Evolutionary conservation across 805 yeast genomes (phyloP), one percentile per base, ranked within the genome.

Genomic region (Hanseniaspora valbyensis): DNA sequence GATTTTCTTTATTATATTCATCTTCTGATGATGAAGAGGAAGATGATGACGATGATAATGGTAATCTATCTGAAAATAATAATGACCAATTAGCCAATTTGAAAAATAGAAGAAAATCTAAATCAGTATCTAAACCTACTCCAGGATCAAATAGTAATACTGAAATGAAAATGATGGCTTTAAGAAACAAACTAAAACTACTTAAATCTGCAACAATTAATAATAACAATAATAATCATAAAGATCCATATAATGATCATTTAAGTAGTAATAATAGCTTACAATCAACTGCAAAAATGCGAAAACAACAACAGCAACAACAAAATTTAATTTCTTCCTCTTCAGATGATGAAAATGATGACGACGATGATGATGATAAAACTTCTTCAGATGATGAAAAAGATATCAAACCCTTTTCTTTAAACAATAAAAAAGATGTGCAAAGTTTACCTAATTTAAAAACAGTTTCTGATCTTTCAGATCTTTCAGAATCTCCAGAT

Each of bases 331-430:
- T 19, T 16, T 34, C 39, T 8, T 34, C 39, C 5, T 34, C 39
- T 7, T 34, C 39, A 16, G 3, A 24, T n/a, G 53, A 32, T n/a
- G 52, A 42, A 13, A 51, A 52, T 9, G 59, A 54, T 26, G 63
- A 61, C 5, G 71, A 69, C 40, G 85, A 79, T 55, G 69, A 68
- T 55, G 65, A 71, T 25, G 64, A n/a, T n/a, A n/a, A 81, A 38
- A 66, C 81, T 0, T 70, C 78, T 1, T 82, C 78, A 8, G 29
- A 38, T 14, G 29, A 22, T 22, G 28, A 22, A 22, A 38, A 24
- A 9, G 9, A 22, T 7, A 24, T 13, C 10, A 21, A 38, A 13
- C 29, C 29, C 3, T 22, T 38, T 26, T 14, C 43, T 25, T 26
- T 40, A 10, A 26, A 40, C 4, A 40, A 16, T 10, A 40, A 40